These are phyloP conservation scores for Septoria petroselini DNA, from an alignment of 2,329 filamentous ascomycete genomes.

Conservation along the genomic window DNA sequence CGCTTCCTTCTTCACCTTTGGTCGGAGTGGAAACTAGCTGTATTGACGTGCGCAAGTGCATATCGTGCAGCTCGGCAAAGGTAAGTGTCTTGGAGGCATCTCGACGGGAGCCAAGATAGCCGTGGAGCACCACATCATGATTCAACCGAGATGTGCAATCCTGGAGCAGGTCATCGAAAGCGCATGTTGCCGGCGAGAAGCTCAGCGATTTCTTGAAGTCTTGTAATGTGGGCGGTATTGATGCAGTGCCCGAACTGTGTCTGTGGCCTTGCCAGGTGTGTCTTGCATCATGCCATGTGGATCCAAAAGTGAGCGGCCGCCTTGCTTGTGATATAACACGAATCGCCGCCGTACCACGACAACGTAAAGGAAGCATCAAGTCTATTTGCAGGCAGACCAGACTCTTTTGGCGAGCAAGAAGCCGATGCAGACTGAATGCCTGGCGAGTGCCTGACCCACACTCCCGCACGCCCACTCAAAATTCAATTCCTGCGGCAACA, in stretches of 20 bases:
- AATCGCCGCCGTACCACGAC: slow-evolving; percentile 18
- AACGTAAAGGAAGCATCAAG: slow-evolving; percentile 31
- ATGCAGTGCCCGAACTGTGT: background rate
- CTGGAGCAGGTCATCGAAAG: slow-evolving; percentile 32
- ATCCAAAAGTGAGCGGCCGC: too few species aligned
- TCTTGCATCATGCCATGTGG: too few species aligned
- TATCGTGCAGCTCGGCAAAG: slow-evolving; percentile 60
- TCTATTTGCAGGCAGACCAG: background rate
- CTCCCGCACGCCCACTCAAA: background rate
- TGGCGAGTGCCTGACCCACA: background rate
- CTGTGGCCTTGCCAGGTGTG: too few species aligned
- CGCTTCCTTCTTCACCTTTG: slow-evolving; percentile 30
- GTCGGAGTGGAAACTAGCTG: slow-evolving; percentile 36
- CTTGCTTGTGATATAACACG: slow-evolving; percentile 10
- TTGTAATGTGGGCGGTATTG: slow-evolving; percentile 13
- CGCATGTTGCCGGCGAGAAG: slow-evolving; percentile 47
- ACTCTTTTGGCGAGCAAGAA: background rate
- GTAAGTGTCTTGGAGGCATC: slow-evolving; percentile 66
- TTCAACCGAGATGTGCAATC: slow-evolving; percentile 30
- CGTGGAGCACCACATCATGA: slow-evolving; percentile 57
- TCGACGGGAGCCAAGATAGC: slow-evolving; percentile 68
- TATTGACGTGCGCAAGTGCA: slow-evolving; percentile 43
- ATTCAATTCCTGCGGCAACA: slow-evolving; percentile 14
- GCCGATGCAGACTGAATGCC: too few species aligned
- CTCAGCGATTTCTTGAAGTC: slow-evolving; percentile 39